These are phyloP conservation scores for Picea sitchensis DNA, from an alignment of 75 land plant species.

Conservation along the genomic window DNA sequence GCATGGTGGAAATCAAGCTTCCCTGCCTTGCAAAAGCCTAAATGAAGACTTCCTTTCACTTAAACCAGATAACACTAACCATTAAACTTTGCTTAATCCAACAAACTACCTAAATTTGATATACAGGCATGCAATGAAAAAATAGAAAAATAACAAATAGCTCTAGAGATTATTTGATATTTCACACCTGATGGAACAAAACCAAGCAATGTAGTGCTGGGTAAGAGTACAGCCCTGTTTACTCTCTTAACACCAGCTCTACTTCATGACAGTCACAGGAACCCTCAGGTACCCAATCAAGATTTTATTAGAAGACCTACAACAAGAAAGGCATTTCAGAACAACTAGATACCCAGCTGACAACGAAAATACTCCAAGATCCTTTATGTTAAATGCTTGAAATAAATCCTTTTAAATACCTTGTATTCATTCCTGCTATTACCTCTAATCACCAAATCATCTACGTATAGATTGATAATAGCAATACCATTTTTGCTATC, in stretches of 20 bases:
- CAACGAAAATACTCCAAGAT: no score
- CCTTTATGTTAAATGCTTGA: no score
- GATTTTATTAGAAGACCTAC: background rate
- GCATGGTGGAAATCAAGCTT: background rate
- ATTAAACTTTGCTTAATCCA: background rate
- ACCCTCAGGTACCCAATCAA: background rate
- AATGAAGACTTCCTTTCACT: no score
- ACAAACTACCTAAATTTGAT: background rate
- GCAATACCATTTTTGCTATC: no score
- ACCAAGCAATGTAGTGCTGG: background rate
- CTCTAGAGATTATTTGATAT: background rate
- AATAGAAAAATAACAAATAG: no score
- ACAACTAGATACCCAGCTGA: background rate
- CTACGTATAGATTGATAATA: no score
- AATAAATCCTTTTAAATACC: no score
- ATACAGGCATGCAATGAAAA: background rate
- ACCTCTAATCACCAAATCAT: no score
- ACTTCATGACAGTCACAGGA: background rate
- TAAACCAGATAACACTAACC: background rate
- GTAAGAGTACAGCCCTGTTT: constrained; percentile 4
- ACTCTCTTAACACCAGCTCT: background rate
- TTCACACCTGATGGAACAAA: constrained; percentile 3
- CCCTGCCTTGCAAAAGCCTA: background rate
- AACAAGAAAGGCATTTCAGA: background rate
- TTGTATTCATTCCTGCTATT: no score